These are phyloP conservation scores for Podaxis mareebaensis DNA, from an alignment of 768 basidiomycete species.

Conservation along the genomic window DNA sequence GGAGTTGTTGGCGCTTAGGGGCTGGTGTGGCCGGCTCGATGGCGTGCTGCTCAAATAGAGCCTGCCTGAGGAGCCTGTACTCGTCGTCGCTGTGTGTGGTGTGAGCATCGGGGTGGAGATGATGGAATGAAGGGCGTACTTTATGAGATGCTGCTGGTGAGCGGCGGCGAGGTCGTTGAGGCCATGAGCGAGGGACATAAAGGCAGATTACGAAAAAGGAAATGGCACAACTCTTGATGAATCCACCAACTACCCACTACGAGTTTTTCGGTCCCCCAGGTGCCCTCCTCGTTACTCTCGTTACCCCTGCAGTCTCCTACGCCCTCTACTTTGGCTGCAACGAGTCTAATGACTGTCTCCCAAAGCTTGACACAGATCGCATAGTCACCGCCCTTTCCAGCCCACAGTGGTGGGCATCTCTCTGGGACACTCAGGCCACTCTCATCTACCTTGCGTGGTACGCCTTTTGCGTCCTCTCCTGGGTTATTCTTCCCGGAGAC, in stretches of 20 bases:
- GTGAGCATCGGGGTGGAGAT: background rate
- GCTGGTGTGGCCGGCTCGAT: background rate
- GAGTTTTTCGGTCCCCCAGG: conserved; percentile 87
- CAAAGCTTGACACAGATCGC: conserved; percentile 46
- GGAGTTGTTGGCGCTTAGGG: background rate
- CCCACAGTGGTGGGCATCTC: conserved; percentile 62
- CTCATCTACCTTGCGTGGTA: conserved; percentile 89
- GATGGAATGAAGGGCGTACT: conserved; percentile 39
- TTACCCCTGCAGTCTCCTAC: conserved; percentile 73
- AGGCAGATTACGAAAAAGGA: conserved; percentile 24
- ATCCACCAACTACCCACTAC: conserved; percentile 70
- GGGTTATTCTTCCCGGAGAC: conserved; percentile 78
- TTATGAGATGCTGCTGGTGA: conserved; percentile 65
- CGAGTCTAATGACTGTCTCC: conserved; percentile 63
- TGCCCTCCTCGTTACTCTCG: conserved; percentile 66
- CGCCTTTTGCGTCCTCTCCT: conserved; percentile 78
- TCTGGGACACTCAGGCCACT: conserved; percentile 84
- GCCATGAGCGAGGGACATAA: conserved; percentile 58
- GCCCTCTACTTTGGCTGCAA: conserved; percentile 78
- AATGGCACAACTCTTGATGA: conserved; percentile 35
- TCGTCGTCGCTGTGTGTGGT: conserved; percentile 61
- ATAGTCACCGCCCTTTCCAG: conserved; percentile 49
- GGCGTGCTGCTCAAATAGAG: conserved; percentile 56
- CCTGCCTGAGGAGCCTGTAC: conserved; percentile 69
- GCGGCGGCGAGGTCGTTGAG: conserved; percentile 70